Evolutionary conservation across 257 asterid genomes (phyloP).

Genomic region (Fraxinus americana): DNA sequence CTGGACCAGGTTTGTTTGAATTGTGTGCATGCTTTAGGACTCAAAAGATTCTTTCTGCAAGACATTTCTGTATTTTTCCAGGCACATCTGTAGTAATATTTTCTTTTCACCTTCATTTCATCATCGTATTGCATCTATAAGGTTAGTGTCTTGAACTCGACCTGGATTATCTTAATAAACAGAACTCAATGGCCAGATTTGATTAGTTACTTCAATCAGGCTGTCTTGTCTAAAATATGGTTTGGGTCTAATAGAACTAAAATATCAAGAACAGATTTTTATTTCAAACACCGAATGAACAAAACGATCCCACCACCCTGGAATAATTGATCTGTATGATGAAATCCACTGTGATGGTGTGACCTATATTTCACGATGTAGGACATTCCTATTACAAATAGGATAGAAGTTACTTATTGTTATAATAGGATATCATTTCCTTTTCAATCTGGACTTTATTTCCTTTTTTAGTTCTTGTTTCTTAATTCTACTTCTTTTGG

Average conservation of each 20-base stretch:
- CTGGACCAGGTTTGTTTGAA: constrained; percentile 81
- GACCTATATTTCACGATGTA: not conserved
- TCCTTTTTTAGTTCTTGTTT: no score
- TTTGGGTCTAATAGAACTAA: not conserved
- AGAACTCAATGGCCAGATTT: not conserved
- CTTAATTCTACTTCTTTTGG: no score
- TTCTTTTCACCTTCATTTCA: not conserved
- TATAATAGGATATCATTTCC: no score
- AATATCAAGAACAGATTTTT: not conserved
- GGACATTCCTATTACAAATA: no score
- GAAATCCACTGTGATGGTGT: not conserved
- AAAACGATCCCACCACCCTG: constrained; percentile 12
- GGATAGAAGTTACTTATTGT: no score
- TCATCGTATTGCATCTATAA: not conserved
- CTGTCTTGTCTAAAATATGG: not conserved
- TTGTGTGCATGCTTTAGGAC: constrained; percentile 19
- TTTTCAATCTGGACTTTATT: no score
- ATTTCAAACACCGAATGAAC: not conserved
- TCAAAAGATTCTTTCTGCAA: not conserved
- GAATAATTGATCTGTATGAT: not conserved
- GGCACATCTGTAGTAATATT: not conserved
- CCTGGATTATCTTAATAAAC: not conserved
- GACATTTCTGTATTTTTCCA: not conserved
- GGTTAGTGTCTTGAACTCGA: not conserved
- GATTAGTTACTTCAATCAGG: not conserved